These are phyloP conservation scores for Scopulariopsis brevicaulis DNA, from an alignment of 2,329 filamentous ascomycete species.

Conservation along the genomic window DNA sequence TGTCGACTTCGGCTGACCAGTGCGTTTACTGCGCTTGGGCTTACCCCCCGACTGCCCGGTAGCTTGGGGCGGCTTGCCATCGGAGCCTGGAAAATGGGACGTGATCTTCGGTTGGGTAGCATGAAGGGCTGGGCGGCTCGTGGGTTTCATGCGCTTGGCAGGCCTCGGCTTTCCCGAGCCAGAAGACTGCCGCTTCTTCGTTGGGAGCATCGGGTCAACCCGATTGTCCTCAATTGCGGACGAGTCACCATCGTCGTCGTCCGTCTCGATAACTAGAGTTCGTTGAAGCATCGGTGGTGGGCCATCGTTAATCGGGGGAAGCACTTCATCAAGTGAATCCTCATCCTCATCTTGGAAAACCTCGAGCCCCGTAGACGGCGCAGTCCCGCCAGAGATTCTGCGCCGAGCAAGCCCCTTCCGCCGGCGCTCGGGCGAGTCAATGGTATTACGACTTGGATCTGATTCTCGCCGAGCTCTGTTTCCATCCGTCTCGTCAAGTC, in stretches of 20 bases:
- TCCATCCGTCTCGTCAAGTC: constrained; percentile 37
- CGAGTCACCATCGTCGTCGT: constrained; percentile 20
- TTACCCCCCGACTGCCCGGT: not conserved
- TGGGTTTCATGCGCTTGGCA: constrained; percentile 13
- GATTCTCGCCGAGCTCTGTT: constrained; percentile 5
- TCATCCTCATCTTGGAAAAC: constrained; percentile 37
- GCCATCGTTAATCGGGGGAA: not conserved
- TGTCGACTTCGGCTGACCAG: constrained; percentile 6
- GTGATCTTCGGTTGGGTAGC: constrained; percentile 20
- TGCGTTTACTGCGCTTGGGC: not conserved
- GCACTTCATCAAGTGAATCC: constrained; percentile 14
- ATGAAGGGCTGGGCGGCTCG: constrained; percentile 11
- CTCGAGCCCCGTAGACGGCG: constrained; percentile 17
- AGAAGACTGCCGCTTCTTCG: constrained; percentile 25
- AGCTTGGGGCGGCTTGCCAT: not conserved
- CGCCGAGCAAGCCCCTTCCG: constrained; percentile 39
- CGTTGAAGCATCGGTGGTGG: not conserved
- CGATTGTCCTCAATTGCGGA: constrained; percentile 37
- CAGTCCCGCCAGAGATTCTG: constrained; percentile 15
- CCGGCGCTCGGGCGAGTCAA: constrained; percentile 22
- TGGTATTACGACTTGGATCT: not conserved
- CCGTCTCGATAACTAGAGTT: constrained; percentile 8
- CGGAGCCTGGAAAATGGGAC: constrained; percentile 11
- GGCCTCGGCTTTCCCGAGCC: constrained; percentile 12
- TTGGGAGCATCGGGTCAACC: constrained; percentile 38